Conservation (phyloP, 805 yeast genomes). For the Spathaspora hagerdaliae region DNA sequence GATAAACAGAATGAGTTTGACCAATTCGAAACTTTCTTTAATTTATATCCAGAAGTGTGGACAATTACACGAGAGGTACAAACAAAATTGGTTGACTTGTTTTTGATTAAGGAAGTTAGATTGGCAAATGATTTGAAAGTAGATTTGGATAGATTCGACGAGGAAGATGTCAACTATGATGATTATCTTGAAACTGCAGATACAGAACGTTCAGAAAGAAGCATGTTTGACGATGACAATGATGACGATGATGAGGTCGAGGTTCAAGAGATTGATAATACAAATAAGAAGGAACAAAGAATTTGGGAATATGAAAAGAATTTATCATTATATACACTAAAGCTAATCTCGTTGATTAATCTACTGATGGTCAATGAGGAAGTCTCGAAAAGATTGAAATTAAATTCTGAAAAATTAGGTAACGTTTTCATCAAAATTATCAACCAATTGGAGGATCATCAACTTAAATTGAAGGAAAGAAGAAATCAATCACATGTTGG, state of each 20-base stretch:
- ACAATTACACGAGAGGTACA: conserved; percentile 25
- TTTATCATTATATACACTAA: conserved; percentile 38
- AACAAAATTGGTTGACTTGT: conserved; percentile 35
- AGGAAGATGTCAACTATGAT: conserved; percentile 46
- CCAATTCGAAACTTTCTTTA: conserved; percentile 33
- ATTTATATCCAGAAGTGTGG: conserved; percentile 13
- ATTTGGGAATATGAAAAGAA: conserved; percentile 38
- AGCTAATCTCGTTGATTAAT: conserved; percentile 32
- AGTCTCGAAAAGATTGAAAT: conserved; percentile 26
- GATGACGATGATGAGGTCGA: conserved; percentile 12
- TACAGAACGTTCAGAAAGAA: background rate
- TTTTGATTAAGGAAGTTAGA: conserved; percentile 46
- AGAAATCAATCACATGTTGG: background rate
- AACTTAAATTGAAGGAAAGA: background rate
- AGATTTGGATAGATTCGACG: conserved; percentile 47
- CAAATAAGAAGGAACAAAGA: background rate
- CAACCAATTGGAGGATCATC: conserved; percentile 3
- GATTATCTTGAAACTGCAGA: conserved; percentile 12
- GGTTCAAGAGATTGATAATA: background rate
- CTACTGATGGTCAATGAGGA: conserved; percentile 25
- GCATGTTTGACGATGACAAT: conserved; percentile 12
- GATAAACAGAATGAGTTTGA: conserved; percentile 19
- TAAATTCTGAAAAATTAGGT: conserved; percentile 36
- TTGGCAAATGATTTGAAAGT: conserved; percentile 32
- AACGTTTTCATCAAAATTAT: conserved; percentile 23